phyloP scores from a whole-genome alignment of 1,139 yeast species.

The Pichia sp. region DNA sequence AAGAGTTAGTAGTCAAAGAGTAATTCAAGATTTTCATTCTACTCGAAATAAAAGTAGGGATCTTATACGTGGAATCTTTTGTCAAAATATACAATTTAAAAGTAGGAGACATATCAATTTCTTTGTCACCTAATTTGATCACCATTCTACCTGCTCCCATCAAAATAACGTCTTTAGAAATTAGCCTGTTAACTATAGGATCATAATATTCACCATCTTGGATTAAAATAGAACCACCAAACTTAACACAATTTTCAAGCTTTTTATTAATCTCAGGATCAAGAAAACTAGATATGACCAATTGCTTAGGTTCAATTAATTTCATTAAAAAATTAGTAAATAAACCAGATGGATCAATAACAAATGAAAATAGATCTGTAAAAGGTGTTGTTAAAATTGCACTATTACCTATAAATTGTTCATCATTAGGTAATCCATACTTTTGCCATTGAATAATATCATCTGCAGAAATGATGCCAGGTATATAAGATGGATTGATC shows the following conservation, averaged over 20 bases:
- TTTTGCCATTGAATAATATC: conserved; percentile 48
- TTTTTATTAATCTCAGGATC: conserved; percentile 65
- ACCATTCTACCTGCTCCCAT: conserved; percentile 75
- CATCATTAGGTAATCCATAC: conserved; percentile 51
- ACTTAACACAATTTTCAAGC: conserved; percentile 73
- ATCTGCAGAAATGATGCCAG: conserved; percentile 37
- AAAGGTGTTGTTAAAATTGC: conserved; percentile 38
- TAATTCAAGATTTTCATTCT: conserved; percentile 65
- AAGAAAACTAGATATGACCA: conserved; percentile 62
- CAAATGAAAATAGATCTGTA: conserved; percentile 42
- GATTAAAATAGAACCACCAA: conserved; percentile 71
- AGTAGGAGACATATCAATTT: conserved; percentile 60
- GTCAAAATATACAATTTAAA: conserved; percentile 61
- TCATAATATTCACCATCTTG: conserved; percentile 78
- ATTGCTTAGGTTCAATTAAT: conserved; percentile 33
- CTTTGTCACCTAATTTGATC: conserved; percentile 55
- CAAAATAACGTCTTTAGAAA: conserved; percentile 53
- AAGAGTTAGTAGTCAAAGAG: conserved; percentile 59
- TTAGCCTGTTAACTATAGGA: conserved; percentile 60
- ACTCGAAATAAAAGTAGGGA: conserved; percentile 54
- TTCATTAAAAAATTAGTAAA: conserved; percentile 39
- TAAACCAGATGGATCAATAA: conserved; percentile 68
- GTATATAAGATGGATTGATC: conserved; percentile 29
- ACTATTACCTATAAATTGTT: conserved; percentile 57
- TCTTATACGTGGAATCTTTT: conserved; percentile 43